Conservation (phyloP, 2,329 filamentous ascomycete genomes). For the Fusarium sambucinum region DNA sequence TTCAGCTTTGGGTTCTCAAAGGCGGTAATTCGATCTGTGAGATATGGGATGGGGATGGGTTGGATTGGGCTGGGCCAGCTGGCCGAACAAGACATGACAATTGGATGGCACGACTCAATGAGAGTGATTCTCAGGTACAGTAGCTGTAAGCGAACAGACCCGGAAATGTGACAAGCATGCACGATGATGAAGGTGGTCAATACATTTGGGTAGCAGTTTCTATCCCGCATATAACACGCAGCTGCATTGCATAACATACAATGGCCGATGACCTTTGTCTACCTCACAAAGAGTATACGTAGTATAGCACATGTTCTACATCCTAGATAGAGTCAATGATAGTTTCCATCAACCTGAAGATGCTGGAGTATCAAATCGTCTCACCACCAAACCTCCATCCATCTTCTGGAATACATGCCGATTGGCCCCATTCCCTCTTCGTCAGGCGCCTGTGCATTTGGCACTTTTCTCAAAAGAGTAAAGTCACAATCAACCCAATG, state of each 20-base stretch:
- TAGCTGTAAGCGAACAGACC: slow-evolving; percentile 31
- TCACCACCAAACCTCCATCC: slow-evolving; percentile 31
- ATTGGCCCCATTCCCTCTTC: slow-evolving; percentile 34
- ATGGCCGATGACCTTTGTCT: background rate
- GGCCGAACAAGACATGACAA: background rate
- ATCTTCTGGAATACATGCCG: slow-evolving; percentile 37
- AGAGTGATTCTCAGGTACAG: slow-evolving; percentile 40
- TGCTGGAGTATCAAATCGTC: too few relatives aligned
- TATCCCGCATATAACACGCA: slow-evolving; percentile 24
- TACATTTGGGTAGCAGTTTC: slow-evolving; percentile 8
- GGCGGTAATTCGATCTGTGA: slow-evolving; percentile 23
- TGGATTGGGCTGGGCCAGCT: slow-evolving; percentile 16
- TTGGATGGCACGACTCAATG: slow-evolving; percentile 7
- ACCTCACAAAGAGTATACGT: too few relatives aligned
- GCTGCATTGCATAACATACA: slow-evolving; percentile 10
- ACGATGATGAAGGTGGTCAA: slow-evolving; percentile 37
- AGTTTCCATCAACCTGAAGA: background rate
- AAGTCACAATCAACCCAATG: background rate
- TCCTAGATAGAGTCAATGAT: background rate
- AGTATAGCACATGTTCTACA: too few relatives aligned
- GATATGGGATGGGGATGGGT: slow-evolving; percentile 10
- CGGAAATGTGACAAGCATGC: slow-evolving; percentile 36
- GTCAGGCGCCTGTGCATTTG: slow-evolving; percentile 47
- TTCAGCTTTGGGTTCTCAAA: slow-evolving; percentile 11
- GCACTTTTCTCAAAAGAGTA: background rate